These are phyloP conservation scores for Melampsora americana DNA, from an alignment of 1,284 basidiomycete species.

Conservation along the genomic window DNA sequence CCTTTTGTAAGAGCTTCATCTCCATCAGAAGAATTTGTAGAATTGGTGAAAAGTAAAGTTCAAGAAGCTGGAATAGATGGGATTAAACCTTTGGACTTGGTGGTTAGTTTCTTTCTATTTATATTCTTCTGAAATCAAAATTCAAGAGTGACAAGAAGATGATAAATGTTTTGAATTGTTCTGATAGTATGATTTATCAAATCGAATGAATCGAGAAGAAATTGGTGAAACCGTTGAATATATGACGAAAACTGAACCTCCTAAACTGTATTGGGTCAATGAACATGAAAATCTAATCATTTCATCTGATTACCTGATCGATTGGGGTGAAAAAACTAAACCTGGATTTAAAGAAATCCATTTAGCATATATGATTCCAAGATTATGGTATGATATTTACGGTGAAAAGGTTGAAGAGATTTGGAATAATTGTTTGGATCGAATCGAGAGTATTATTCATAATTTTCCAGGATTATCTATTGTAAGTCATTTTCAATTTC, in stretches of 20 bases:
- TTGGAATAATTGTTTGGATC: slow-evolving; percentile 16
- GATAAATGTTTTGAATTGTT: neutral
- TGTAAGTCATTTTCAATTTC: slow-evolving; percentile 9
- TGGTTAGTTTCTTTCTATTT: slow-evolving; percentile 11
- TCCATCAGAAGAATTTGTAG: neutral
- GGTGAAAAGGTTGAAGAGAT: slow-evolving; percentile 22
- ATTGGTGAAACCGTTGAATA: slow-evolving; percentile 13
- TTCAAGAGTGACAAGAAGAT: neutral
- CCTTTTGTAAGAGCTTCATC: neutral
- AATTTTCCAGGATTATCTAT: slow-evolving; percentile 27
- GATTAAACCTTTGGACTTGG: slow-evolving; percentile 10
- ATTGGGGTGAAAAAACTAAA: slow-evolving; percentile 30
- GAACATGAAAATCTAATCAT: slow-evolving; percentile 18
- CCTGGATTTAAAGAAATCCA: neutral
- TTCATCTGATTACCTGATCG: slow-evolving; percentile 13
- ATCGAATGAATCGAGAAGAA: slow-evolving; percentile 5
- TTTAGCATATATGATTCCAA: slow-evolving; percentile 20
- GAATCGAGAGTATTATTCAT: slow-evolving; percentile 31
- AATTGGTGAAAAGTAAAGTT: slow-evolving; percentile 16
- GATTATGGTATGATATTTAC: slow-evolving; percentile 41
- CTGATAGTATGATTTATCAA: slow-evolving; percentile 5
- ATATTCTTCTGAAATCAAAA: neutral
- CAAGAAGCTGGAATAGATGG: slow-evolving; percentile 27
- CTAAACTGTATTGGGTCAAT: slow-evolving; percentile 35
- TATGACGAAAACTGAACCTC: slow-evolving; percentile 26